Evolutionary conservation across 2,329 filamentous ascomycete species (phyloP), one percentile per base, ranked within the genome.

Genomic region (Alternaria sp.): DNA sequence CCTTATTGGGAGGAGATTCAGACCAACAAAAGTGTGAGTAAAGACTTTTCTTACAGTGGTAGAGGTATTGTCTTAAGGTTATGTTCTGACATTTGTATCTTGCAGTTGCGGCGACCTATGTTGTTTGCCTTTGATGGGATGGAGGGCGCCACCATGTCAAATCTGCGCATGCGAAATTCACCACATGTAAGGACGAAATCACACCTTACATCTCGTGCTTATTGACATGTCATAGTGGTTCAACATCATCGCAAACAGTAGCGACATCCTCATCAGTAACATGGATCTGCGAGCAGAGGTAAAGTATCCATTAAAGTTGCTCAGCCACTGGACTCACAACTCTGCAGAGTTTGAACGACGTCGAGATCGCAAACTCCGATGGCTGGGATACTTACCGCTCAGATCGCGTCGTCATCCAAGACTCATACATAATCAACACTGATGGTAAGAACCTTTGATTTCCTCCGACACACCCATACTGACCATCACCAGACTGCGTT

Each of bases 401-500:
- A 20, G 38, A 39, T 20, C 38, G 38, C 7, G 38, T 39, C n/a
- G 38, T 39, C 12, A 39, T 39, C 7, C 38, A 39, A 11, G 38
- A 39, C 38, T 39, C 38, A 39, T 39, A 39, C n/a, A 39, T 39
- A 4, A 39, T 39, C 38, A 39, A 39, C n/a, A 20, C 38, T 11
- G 38, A 39, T 39, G 38, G 38, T 39, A 20, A 11, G 34, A 20
- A 8, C 0, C n/a, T 20, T 39, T 5, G 32, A 1, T 11, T 11
- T 20, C 38, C 3, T 39, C 38, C 8, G n/a, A 18, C 7, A n/a
- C 3, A 11, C 38, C 38, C 12, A 20, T 20, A 8, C 8, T 39
- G 8, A 39, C n/a, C 38, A 39, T 20, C 7, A 20, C n/a, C 3
- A 39, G 38, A 91, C 71, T 91, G 88, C 61, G 86, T 91, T 12